Percentiles rank a stretch among this genome's conserved stretches.
phyloP scores from a whole-genome alignment of 495 filamentous ascomycete genomes.

The Podospora australis region DNA sequence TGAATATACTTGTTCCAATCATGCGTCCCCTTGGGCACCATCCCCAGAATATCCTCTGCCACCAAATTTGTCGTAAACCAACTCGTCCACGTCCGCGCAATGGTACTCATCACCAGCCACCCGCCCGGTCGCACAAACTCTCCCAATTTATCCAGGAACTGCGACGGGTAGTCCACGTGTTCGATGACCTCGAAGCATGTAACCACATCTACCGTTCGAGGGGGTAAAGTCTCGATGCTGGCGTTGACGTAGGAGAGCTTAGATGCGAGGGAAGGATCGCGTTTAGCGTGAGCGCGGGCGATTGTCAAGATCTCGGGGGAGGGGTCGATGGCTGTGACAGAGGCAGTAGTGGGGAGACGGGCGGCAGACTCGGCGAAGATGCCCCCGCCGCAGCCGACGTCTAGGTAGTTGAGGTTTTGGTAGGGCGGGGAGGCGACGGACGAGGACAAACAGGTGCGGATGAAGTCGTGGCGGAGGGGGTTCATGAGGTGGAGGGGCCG shows the following conservation, averaged over 20 bases:
- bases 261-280: slow-evolving; percentile 54
- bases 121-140: slow-evolving; percentile 80
- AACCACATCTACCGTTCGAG: slow-evolving; percentile 61
- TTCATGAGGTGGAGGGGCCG: slow-evolving; percentile 97
- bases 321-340: slow-evolving; percentile 81
- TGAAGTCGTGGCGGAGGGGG: slow-evolving; percentile 90
- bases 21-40: slow-evolving; percentile 89
- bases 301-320: slow-evolving; percentile 70
- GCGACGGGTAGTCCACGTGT: slow-evolving; percentile 66
- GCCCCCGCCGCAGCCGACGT: slow-evolving; percentile 92
- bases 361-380: slow-evolving; percentile 94
- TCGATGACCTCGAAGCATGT: slow-evolving; percentile 92
- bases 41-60: slow-evolving; percentile 79
- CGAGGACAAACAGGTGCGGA: slow-evolving; percentile 58
- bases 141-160: slow-evolving; percentile 63
- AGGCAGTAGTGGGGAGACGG: slow-evolving; percentile 56
- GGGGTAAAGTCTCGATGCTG: slow-evolving; percentile 61
- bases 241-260: slow-evolving; percentile 64
- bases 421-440: slow-evolving; percentile 1
- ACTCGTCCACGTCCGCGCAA: slow-evolving; percentile 77
- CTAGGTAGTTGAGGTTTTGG: slow-evolving; percentile 64
- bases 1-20: slow-evolving; percentile 96
- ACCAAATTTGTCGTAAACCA: slow-evolving; percentile 89
- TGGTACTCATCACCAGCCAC: slow-evolving; percentile 87
- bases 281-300: slow-evolving; percentile 64